These are phyloP conservation scores for Simmondsia chinensis DNA, from an alignment of 148 eudicot species.

Conservation along the genomic window DNA sequence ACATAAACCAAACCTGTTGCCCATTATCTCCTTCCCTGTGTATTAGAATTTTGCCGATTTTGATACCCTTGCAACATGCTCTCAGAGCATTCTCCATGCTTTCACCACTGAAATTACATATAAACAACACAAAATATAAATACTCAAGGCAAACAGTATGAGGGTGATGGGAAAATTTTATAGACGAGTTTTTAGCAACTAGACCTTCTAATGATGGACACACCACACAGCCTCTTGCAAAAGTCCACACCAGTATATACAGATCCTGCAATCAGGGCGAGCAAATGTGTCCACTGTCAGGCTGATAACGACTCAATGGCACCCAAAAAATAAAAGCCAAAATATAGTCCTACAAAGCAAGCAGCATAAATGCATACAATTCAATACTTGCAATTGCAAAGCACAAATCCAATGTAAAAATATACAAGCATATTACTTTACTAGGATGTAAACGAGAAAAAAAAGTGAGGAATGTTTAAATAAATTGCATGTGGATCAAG, in stretches of 20 bases:
- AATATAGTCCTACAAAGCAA: too few relatives aligned
- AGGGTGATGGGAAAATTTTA: neutral
- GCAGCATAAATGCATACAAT: too few relatives aligned
- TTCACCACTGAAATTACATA: conserved; percentile 62
- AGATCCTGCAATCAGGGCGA: conserved; percentile 47
- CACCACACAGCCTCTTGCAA: conserved; percentile 92
- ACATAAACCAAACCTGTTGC: conserved; percentile 44
- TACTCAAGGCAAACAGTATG: neutral
- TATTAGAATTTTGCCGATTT: conserved; percentile 91
- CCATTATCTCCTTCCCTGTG: conserved; percentile 97
- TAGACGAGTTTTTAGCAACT: conserved; percentile 1
- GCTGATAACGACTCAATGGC: too few relatives aligned
- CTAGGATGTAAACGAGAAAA: too few relatives aligned
- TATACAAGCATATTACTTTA: too few relatives aligned
- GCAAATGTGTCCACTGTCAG: too few relatives aligned
- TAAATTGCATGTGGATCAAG: too few relatives aligned
- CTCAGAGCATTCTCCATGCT: conserved; percentile 98
- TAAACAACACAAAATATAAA: neutral
- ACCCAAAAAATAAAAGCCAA: too few relatives aligned
- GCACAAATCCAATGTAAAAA: too few relatives aligned
- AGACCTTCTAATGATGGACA: conserved; percentile 85
- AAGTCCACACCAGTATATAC: conserved; percentile 96
- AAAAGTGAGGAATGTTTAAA: too few relatives aligned
- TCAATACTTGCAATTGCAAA: too few relatives aligned
- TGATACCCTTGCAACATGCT: conserved; percentile 96